Evolutionary conservation across 202 grass and related monocot genomes (phyloP).

Genomic region (Hordeum pubiflorum): DNA sequence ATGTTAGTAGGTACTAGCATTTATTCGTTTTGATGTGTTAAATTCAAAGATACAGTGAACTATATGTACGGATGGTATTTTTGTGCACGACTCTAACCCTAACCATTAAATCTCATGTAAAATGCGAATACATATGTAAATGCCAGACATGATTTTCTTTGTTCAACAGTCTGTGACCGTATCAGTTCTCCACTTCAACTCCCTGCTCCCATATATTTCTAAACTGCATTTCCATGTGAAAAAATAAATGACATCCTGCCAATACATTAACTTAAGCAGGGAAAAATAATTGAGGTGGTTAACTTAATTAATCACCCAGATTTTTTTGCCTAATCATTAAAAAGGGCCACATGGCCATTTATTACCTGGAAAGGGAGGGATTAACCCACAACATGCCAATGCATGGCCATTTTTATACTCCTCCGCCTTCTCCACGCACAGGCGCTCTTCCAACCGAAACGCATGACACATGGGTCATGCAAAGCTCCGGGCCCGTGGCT

Average conservation of each 20-base stretch:
- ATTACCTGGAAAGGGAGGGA: slow-evolving; percentile 72
- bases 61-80: not conserved
- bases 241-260: not conserved
- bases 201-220: too few relatives aligned
- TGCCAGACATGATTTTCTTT: not conserved
- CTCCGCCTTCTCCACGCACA: not conserved
- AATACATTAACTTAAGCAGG: slow-evolving; percentile 27
- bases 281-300: slow-evolving; percentile 27
- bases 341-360: slow-evolving; percentile 55
- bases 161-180: not conserved
- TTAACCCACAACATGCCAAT: slow-evolving; percentile 73
- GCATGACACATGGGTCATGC: slow-evolving; percentile 18
- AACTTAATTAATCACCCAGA: slow-evolving; percentile 44
- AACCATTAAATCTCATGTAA: not conserved
- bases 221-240: slow-evolving; percentile 25
- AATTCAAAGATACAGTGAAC: not conserved
- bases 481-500: accelerated
- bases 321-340: slow-evolving; percentile 40
- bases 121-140: not conserved
- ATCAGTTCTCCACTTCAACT: not conserved
- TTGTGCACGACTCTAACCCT: not conserved
- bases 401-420: slow-evolving; percentile 56
- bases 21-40: not conserved
- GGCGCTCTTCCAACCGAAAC: too few relatives aligned
- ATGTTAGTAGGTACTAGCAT: not conserved